phyloP scores from a whole-genome alignment of 2,329 filamentous ascomycete species.

The Botryosphaeria dothidea region DNA sequence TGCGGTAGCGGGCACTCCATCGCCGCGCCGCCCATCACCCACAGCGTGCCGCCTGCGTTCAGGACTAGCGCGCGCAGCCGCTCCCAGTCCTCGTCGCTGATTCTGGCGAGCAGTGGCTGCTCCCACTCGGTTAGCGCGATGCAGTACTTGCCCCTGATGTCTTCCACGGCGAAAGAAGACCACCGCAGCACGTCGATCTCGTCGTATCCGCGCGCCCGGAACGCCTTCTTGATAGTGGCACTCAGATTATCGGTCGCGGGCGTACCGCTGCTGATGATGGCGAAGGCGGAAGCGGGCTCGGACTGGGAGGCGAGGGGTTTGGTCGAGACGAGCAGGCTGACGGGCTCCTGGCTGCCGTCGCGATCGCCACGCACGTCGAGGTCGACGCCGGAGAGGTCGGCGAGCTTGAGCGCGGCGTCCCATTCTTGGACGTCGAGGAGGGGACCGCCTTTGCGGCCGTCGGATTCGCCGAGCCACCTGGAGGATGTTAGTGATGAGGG shows the following conservation, averaged over 20 bases:
- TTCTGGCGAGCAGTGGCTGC: background rate
- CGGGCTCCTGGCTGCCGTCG: background rate
- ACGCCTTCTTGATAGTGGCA: background rate
- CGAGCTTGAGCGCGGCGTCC: background rate
- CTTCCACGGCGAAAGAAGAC: background rate
- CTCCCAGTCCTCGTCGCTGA: background rate
- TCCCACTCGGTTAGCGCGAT: background rate
- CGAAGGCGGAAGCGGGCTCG: background rate
- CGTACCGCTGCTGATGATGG: background rate
- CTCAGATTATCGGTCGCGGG: background rate
- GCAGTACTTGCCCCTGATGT: slow-evolving; percentile 2
- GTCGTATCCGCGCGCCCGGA: background rate
- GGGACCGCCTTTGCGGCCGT: slow-evolving; percentile 32
- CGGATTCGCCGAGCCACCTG: slow-evolving; percentile 33
- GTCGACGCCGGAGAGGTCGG: slow-evolving; percentile 5
- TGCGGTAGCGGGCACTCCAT: background rate
- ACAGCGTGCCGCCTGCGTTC: background rate
- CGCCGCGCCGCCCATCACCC: background rate
- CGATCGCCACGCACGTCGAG: background rate
- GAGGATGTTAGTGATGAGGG: slow-evolving; percentile 24
- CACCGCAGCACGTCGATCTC: background rate
- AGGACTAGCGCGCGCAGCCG: background rate
- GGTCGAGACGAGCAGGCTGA: background rate
- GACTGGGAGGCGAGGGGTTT: background rate
- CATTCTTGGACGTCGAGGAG: background rate